Evolutionary conservation across 768 basidiomycete genomes (phyloP), one percentile per base, ranked within the genome.

Genomic region (Kockovaella imperatae): DNA sequence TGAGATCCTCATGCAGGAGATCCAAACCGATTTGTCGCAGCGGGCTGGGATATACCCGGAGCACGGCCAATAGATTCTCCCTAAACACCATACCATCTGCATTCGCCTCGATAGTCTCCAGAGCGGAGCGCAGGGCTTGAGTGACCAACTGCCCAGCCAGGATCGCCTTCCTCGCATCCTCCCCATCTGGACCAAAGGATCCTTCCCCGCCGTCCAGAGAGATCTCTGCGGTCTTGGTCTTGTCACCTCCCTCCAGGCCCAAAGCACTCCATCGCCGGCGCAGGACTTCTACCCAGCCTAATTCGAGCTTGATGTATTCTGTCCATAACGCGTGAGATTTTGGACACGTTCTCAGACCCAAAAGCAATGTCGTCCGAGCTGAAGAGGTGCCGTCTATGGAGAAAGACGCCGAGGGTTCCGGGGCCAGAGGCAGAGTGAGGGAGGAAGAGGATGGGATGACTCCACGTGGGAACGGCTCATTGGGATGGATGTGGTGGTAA

Each of bases 281-380:
- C 40, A 91, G 72, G 13, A 79, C 79, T 73, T 93, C 88, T 6
- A 87, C 75, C 69, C 87, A 93, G 2, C 82, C 81, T 4, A 91
- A 72, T 68, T 96, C 90, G 80, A 95, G 87, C 65, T 82, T 82
- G 54, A 88, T 80, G 65, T 90, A 93, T 70, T 91, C 89, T 18
- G 76, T 76, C 90, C 90, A 96, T 70, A 96, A 75, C 48, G 83
- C 81, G 26, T 78, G 69, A 54, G 80, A 85, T 44, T 83, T 79
- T 11, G 76, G 73, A 56, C 88, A 83, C 41, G 93, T 69, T 29
- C 90, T 78, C 38, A 93, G 76, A 11, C 90, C 90, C 5, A 90
- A 81, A 53, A 90, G 86, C 35, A 96, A 76, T 32, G 91, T 74
- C 29, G 83, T 77, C 24, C 90, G 83, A 8, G 89, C 87, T 0